These are phyloP conservation scores for Zoysia pacifica DNA, from an alignment of 176 grass and related monocot genomes.

Conservation along the genomic window DNA sequence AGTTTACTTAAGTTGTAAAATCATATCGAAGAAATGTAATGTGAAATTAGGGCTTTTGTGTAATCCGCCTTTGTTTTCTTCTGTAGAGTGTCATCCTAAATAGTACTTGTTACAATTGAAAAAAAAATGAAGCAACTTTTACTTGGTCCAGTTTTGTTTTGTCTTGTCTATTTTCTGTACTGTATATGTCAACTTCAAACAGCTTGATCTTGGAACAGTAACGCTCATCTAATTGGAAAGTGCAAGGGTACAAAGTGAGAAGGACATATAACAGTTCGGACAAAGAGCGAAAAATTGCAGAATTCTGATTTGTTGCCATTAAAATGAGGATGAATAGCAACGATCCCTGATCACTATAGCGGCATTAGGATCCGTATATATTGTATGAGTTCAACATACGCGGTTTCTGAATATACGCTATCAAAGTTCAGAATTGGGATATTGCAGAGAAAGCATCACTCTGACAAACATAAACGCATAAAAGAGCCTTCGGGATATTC, in stretches of 20 bases:
- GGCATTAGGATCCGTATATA: too few relatives aligned
- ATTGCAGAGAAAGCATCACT: too few relatives aligned
- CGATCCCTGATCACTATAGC: neutral
- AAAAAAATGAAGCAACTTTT: too few relatives aligned
- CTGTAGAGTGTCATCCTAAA: neutral
- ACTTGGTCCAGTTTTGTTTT: neutral
- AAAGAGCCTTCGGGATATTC: too few relatives aligned
- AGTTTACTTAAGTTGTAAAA: too few relatives aligned
- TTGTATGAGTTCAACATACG: too few relatives aligned
- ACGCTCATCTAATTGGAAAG: neutral
- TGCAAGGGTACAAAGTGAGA: neutral
- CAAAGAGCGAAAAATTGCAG: neutral
- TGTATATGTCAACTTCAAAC: neutral
- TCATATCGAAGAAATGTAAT: neutral
- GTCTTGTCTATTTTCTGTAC: neutral
- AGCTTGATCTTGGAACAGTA: neutral
- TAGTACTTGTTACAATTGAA: too few relatives aligned
- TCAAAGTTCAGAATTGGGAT: too few relatives aligned
- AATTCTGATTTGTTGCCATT: neutral
- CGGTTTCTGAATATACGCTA: too few relatives aligned
- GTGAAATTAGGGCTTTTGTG: neutral
- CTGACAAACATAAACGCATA: too few relatives aligned
- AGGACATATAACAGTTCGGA: neutral
- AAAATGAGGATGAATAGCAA: neutral
- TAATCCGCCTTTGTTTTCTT: neutral